These are phyloP conservation scores for Diutina ranongensis DNA, from an alignment of 1,139 yeast genomes.

Conservation along the genomic window DNA sequence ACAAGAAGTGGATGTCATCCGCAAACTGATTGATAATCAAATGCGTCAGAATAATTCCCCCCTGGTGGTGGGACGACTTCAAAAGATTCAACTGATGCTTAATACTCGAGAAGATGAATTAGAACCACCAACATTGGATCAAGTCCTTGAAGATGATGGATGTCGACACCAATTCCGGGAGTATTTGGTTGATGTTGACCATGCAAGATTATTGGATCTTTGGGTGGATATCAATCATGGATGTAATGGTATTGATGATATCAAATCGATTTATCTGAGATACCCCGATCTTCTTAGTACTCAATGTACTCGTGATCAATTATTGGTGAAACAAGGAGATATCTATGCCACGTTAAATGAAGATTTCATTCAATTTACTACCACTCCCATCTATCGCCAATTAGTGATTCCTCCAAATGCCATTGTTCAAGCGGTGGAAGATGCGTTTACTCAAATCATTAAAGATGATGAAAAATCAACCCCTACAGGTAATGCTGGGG, in stretches of 20 bases:
- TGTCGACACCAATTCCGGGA: constrained; percentile 8
- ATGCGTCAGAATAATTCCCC: neutral
- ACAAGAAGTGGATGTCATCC: constrained; percentile 24
- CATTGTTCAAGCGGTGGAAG: constrained; percentile 32
- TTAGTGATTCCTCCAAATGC: constrained; percentile 14
- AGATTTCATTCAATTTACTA: constrained; percentile 13
- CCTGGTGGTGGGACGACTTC: neutral
- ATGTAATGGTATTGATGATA: constrained; percentile 15
- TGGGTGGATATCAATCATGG: constrained; percentile 58
- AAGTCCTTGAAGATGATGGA: constrained; percentile 7
- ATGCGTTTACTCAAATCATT: constrained; percentile 59
- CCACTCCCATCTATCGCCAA: constrained; percentile 18
- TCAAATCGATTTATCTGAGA: constrained; percentile 21
- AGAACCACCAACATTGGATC: constrained; percentile 6
- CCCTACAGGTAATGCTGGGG: constrained; percentile 15
- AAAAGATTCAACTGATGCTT: neutral
- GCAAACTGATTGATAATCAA: neutral
- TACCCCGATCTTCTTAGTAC: constrained; percentile 38
- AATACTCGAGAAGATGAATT: neutral
- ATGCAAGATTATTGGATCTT: constrained; percentile 34
- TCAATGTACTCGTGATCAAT: constrained; percentile 31
- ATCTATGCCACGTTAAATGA: neutral
- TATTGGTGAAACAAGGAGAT: constrained; percentile 20
- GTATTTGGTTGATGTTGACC: constrained; percentile 8
- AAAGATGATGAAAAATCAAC: constrained; percentile 7